These are phyloP conservation scores for Lotmaria passim DNA, from an alignment of 208 protist genomes.

Conservation along the genomic window DNA sequence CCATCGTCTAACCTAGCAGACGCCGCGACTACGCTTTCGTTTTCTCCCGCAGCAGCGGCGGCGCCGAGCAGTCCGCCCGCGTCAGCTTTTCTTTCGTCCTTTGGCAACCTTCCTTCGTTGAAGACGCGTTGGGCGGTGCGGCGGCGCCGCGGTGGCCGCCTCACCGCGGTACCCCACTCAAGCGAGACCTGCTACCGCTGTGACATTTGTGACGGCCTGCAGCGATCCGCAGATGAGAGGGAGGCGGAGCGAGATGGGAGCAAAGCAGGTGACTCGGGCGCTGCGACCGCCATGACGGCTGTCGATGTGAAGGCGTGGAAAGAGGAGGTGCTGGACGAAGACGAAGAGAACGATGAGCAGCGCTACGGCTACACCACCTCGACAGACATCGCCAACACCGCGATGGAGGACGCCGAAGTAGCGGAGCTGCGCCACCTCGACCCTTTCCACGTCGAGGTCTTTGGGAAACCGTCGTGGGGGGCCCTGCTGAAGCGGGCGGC, in stretches of 20 bases:
- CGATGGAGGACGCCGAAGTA: constrained; percentile 62
- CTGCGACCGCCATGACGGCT: background rate
- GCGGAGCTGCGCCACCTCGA: constrained; percentile 64
- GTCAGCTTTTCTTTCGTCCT: constrained; percentile 23
- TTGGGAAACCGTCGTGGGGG: constrained; percentile 36
- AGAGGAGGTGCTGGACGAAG: constrained; percentile 26
- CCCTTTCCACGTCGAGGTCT: constrained; percentile 65
- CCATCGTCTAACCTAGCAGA: background rate
- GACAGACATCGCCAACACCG: constrained; percentile 67
- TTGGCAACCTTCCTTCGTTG: constrained; percentile 26
- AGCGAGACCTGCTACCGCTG: constrained; percentile 59
- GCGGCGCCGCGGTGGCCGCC: constrained; percentile 10
- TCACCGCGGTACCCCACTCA: background rate
- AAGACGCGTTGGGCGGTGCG: constrained; percentile 34
- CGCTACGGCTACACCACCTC: constrained; percentile 35
- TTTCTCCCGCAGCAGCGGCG: background rate
- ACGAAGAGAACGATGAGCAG: constrained; percentile 35
- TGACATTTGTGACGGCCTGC: constrained; percentile 63
- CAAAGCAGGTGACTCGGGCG: too few species aligned
- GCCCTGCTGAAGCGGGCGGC: constrained; percentile 30
- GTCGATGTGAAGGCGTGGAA: background rate
- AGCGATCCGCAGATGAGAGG: constrained; percentile 3
- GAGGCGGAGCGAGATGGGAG: background rate
- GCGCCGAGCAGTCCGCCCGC: background rate
- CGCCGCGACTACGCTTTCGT: background rate